Evolutionary conservation across 2,329 filamentous ascomycete species (phyloP), one percentile per base, ranked within the genome.

Genomic region (Fusarium neocosmosporiellum): DNA sequence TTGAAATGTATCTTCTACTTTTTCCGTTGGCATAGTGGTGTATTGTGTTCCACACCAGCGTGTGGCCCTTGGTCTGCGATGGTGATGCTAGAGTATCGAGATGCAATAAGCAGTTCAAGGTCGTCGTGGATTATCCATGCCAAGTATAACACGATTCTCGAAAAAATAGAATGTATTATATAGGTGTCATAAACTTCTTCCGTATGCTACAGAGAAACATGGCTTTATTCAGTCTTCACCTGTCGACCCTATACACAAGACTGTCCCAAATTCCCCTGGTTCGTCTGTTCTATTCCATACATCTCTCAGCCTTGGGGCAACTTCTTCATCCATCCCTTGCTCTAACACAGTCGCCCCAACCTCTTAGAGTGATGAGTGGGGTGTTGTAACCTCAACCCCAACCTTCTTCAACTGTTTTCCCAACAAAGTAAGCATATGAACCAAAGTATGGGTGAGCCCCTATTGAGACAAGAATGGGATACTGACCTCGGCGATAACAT

Each of bases 321-420:
- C 13, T 29, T 53, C 24, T 13, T 53, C 48, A 53, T 31, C 48
- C 48, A 16, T n/a, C 27, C 29, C 48, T 16, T 16, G 16, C 46
- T 53, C 29, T 7, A 29, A 53, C 46, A 11, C 50, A 34, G 20
- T 22, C 27, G 13, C 31, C 16, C 10, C 24, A 20, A 14, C 7
- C 20, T 54, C n/a, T 8, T 34, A 54, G 50, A 54, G 16, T 54
- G 29, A 54, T 54, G 5, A 7, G 29, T 34, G 11, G 46, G 13
- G 50, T 54, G 29, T 34, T 34, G 50, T 48, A 16, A 24, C n/a
- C 24, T 59, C 37, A 11, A 59, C 57, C 57, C 57, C 57, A 43
- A 59, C 36, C 39, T 59, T 59, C 57, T 59, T 59, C 57, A 59
- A 46, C 57, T 59, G 24, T 59, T 34, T 34, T 54, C 20, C 29